phyloP scores from a whole-genome alignment of 805 yeast species.

The Schwanniomyces yamadae region DNA sequence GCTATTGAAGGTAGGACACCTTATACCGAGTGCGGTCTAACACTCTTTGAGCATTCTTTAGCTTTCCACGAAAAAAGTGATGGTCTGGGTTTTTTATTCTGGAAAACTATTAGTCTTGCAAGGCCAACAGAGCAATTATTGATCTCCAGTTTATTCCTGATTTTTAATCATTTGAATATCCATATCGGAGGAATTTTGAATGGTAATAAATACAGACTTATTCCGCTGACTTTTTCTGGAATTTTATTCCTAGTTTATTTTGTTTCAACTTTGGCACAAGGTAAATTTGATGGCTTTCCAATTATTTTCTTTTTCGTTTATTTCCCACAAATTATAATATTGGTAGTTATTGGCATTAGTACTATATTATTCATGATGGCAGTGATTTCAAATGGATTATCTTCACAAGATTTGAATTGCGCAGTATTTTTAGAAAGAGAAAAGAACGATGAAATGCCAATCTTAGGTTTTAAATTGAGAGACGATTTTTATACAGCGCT shows the following conservation, averaged over 20 bases:
- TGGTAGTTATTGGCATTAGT: constrained; percentile 52
- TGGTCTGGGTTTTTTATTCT: constrained; percentile 23
- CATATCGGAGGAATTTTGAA: constrained; percentile 63
- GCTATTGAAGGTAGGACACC: constrained; percentile 56
- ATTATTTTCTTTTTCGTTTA: constrained; percentile 56
- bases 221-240: constrained; percentile 65
- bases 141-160: constrained; percentile 52
- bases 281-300: constrained; percentile 51
- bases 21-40: constrained; percentile 62
- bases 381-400: constrained; percentile 51
- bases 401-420: constrained; percentile 33
- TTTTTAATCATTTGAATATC: constrained; percentile 56
- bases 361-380: constrained; percentile 56
- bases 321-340: constrained; percentile 62
- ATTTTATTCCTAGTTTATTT: constrained; percentile 46
- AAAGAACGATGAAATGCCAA: constrained; percentile 16
- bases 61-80: constrained; percentile 72
- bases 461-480: constrained; percentile 22
- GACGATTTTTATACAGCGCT: constrained; percentile 70
- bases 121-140: constrained; percentile 55
- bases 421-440: constrained; percentile 29
- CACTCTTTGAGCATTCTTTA: constrained; percentile 72
- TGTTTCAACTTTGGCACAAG: constrained; percentile 33
- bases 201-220: constrained; percentile 52
- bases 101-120: constrained; percentile 13